Percentiles rank a stretch among this genome's conserved stretches.
These are phyloP conservation scores for Bacterosira constricta DNA, from an alignment of 108 stramenopile species.

Conservation along the genomic window DNA sequence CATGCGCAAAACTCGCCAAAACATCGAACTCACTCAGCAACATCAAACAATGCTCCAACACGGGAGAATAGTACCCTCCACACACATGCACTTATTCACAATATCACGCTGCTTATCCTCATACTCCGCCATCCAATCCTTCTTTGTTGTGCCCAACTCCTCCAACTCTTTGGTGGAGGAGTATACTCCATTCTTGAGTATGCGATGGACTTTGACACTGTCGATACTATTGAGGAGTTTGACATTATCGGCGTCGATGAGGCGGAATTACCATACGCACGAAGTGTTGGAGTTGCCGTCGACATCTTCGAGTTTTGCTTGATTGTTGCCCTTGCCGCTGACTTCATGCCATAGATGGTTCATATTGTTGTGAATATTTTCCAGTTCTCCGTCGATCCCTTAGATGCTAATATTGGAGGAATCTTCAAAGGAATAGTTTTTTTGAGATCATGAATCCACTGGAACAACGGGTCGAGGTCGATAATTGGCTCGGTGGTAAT, in stretches of 20 bases:
- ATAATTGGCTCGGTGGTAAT: too few relatives aligned
- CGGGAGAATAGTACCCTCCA: conserved; percentile 86
- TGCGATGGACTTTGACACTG: conserved; percentile 67
- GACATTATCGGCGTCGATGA: conserved; percentile 74
- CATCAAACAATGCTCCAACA: conserved; percentile 70
- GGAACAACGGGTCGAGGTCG: too few relatives aligned
- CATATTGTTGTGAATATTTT: conserved; percentile 65
- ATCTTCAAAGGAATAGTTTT: too few relatives aligned
- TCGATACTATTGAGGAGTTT: conserved; percentile 56
- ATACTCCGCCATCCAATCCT: conserved; percentile 73
- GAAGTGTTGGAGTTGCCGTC: conserved; percentile 48
- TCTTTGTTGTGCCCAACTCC: conserved; percentile 62
- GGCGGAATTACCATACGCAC: conserved; percentile 78
- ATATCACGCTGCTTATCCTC: conserved; percentile 71
- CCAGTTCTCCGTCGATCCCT: conserved; percentile 68
- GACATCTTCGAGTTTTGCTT: conserved; percentile 73
- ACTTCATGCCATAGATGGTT: conserved; percentile 67
- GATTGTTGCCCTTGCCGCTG: conserved; percentile 43
- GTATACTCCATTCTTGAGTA: conserved; percentile 96
- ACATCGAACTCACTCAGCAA: conserved; percentile 86
- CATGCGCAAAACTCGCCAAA: background rate
- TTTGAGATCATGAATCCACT: too few relatives aligned
- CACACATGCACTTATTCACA: conserved; percentile 77
- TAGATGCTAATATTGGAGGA: too few relatives aligned
- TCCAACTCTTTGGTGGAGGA: conserved; percentile 85